A percentile compares a stretch with the other conserved stretches of the same genome.
phyloP scores from a whole-genome alignment of 345 rosid genomes.

The Syzygium grande region DNA sequence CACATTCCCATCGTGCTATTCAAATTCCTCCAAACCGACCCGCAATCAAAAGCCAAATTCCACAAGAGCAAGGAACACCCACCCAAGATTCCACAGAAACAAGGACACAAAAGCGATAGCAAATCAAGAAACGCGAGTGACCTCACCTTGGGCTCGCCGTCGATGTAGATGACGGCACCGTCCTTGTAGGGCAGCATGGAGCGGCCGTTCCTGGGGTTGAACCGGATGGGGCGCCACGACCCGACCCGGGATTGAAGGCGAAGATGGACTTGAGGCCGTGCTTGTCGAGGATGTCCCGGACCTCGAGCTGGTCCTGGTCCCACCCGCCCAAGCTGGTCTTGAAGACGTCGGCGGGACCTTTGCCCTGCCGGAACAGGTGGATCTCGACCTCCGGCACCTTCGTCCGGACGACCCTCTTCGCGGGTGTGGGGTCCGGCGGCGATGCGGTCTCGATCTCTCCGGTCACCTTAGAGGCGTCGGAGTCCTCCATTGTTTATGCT shows the following conservation, averaged over 20 bases:
- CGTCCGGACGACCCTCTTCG: conserved; percentile 19
- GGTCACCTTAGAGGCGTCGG: background rate
- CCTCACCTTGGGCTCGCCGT: conserved; percentile 81
- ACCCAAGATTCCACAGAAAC: background rate
- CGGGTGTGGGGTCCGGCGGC: conserved; percentile 1
- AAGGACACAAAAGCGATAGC: background rate
- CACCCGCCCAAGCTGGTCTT: conserved; percentile 68
- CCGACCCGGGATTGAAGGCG: conserved; percentile 61
- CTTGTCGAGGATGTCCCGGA: conserved; percentile 61
- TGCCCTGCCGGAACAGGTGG: conserved; percentile 55
- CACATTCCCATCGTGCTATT: background rate
- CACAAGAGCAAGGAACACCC: background rate
- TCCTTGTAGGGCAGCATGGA: conserved; percentile 64
- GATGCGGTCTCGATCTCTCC: conserved; percentile 48
- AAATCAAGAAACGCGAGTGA: background rate
- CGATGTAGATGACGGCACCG: conserved; percentile 62
- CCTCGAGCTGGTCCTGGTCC: conserved; percentile 89
- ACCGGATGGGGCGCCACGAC: conserved; percentile 78
- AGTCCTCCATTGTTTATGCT: background rate
- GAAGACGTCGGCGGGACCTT: conserved; percentile 85
- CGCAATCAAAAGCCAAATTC: background rate
- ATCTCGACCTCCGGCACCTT: conserved; percentile 78
- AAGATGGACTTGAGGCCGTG: conserved; percentile 64
- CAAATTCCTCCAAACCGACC: background rate
- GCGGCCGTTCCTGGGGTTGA: conserved; percentile 67